A percentile compares a stretch with the other conserved stretches of the same genome.
phyloP scores from a whole-genome alignment of 148 eudicot species.

The Rhododendron kiyosumense region DNA sequence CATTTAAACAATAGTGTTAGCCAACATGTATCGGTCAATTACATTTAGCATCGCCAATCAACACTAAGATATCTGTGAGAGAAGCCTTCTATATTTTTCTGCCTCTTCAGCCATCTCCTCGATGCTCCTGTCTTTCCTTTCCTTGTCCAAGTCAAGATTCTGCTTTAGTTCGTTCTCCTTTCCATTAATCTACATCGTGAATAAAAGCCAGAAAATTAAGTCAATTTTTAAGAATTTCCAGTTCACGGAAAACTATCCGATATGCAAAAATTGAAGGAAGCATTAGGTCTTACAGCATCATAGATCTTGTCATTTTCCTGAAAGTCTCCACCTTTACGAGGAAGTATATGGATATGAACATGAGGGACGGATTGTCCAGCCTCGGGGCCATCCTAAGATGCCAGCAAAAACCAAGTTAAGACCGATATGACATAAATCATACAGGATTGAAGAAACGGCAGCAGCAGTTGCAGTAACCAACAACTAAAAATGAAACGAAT shows the following conservation, averaged over 20 bases:
- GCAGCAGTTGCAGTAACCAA: not conserved
- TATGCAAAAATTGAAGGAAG: not conserved
- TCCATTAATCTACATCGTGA: constrained; percentile 48
- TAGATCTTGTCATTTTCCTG: constrained; percentile 87
- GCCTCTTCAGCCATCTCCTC: constrained; percentile 92
- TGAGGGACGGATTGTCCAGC: constrained; percentile 92
- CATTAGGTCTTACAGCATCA: constrained; percentile 60
- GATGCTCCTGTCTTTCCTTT: constrained; percentile 74
- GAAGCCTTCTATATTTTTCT: constrained; percentile 59
- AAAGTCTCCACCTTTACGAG: constrained; percentile 73
- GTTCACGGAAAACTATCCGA: not conserved
- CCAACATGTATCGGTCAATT: not conserved
- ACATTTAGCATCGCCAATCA: not conserved
- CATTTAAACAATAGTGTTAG: not conserved
- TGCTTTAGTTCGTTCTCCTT: constrained; percentile 86
- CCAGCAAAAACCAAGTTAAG: not conserved
- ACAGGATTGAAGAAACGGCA: not conserved
- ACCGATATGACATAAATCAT: not conserved
- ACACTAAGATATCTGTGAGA: constrained; percentile 22
- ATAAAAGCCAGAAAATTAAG: not conserved
- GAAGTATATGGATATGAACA: constrained; percentile 85
- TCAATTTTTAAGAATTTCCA: not conserved
- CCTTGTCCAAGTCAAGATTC: constrained; percentile 82
- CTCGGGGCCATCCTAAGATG: constrained; percentile 77
- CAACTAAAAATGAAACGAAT: not conserved